These are phyloP conservation scores for Neoarthrinium moseri DNA, from an alignment of 2,329 filamentous ascomycete species.

Conservation along the genomic window DNA sequence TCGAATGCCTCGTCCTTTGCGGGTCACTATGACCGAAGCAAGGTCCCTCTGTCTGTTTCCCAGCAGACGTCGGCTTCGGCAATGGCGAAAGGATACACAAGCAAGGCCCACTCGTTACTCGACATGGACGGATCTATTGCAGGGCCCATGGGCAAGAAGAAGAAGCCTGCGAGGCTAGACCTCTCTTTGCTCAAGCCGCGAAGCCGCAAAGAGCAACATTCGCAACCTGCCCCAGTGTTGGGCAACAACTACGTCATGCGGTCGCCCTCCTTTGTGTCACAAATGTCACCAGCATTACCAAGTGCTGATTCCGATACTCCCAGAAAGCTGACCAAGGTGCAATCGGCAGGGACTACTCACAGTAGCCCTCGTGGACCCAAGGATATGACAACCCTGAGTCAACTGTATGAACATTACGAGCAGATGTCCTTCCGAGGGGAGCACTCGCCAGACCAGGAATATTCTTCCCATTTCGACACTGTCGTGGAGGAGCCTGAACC, in stretches of 20 bases:
- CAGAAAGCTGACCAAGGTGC: conserved; percentile 14
- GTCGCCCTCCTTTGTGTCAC: conserved; percentile 43
- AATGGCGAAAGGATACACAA: conserved; percentile 54
- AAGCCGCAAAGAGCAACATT: conserved; percentile 31
- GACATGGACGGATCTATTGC: conserved; percentile 39
- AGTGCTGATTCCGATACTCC: conserved; percentile 10
- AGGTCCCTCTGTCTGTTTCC: conserved; percentile 54
- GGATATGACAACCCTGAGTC: conserved; percentile 41
- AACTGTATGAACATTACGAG: conserved; percentile 59
- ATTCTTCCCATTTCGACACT: conserved; percentile 8
- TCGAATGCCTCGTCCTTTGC: conserved; percentile 53
- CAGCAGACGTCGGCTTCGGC: conserved; percentile 59
- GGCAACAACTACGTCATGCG: conserved; percentile 35
- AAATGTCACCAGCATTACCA: conserved; percentile 25
- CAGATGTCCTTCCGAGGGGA: conserved; percentile 48
- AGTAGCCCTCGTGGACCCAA: conserved; percentile 25
- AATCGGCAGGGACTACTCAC: conserved; percentile 19
- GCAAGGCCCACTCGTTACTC: conserved; percentile 45
- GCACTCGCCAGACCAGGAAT: conserved; percentile 16
- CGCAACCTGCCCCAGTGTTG: conserved; percentile 28
- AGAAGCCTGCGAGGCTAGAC: conserved; percentile 49
- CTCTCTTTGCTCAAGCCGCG: conserved; percentile 41
- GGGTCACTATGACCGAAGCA: conserved; percentile 57
- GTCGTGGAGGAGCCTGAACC: conserved; percentile 1
- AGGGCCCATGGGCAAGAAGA: conserved; percentile 36